A percentile compares a stretch with the other conserved stretches of the same genome.
Conservation (phyloP, 176 grass and related monocot species). For the Musa beccarii region DNA sequence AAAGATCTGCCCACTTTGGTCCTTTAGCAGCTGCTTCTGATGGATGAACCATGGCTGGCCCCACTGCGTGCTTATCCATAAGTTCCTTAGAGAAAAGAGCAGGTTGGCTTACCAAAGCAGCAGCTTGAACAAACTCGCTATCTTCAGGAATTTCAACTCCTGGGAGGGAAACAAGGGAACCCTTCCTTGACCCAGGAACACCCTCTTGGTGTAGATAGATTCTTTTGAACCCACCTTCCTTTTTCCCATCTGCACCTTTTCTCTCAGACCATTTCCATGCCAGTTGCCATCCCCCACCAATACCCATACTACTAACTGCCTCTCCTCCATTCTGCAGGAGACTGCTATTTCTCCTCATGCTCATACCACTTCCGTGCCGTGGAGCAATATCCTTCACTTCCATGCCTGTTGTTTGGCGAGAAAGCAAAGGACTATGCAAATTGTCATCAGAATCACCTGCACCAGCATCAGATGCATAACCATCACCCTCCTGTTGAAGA, state of each 20-base stretch:
- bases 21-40: conserved; percentile 48
- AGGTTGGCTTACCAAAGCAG: conserved; percentile 84
- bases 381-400: conserved; percentile 78
- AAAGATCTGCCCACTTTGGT: conserved; percentile 60
- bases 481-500: conserved; percentile 55
- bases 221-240: conserved; percentile 77
- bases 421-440: conserved; percentile 75
- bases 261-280: conserved; percentile 96
- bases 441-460: conserved; percentile 70
- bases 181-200: conserved; percentile 42
- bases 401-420: conserved; percentile 69
- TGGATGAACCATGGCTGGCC: conserved; percentile 84
- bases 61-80: conserved; percentile 49
- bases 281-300: conserved; percentile 93
- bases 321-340: conserved; percentile 50
- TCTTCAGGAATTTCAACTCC: conserved; percentile 48
- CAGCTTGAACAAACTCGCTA: conserved; percentile 64
- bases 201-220: conserved; percentile 96
- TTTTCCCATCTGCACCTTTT: conserved; percentile 55
- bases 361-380: conserved; percentile 37
- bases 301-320: conserved; percentile 74
- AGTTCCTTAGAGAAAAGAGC: conserved; percentile 74
- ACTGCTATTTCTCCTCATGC: conserved; percentile 34
- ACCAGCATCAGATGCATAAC: conserved; percentile 48
- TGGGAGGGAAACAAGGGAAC: conserved; percentile 62